Conservation (phyloP, 169 alveolate genomes). For the Plasmodium falciparum region DNA sequence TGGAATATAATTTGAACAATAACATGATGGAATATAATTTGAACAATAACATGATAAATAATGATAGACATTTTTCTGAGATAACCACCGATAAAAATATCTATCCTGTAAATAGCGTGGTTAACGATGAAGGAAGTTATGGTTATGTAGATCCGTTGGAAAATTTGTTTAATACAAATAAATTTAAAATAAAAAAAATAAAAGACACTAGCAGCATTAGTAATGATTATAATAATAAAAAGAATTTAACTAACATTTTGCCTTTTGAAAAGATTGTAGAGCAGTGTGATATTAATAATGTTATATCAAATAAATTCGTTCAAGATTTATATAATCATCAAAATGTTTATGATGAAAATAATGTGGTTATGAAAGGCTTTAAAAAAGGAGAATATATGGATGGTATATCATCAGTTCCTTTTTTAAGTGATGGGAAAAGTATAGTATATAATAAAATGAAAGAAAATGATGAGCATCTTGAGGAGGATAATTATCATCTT, state of each 20-base stretch:
- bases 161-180: constrained; percentile 15
- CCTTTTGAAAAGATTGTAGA: constrained; percentile 55
- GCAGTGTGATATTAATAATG: constrained; percentile 17
- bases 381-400: background rate
- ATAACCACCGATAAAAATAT: no score
- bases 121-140: background rate
- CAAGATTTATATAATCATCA: constrained; percentile 52
- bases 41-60: background rate
- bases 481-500: no score
- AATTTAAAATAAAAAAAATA: constrained; percentile 40
- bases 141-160: background rate
- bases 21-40: background rate
- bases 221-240: constrained; percentile 1
- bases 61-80: background rate
- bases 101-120: background rate
- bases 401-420: background rate
- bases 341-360: constrained; percentile 46
- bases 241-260: constrained; percentile 43
- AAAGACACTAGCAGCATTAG: constrained; percentile 35
- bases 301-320: constrained; percentile 15
- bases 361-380: background rate
- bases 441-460: no score
- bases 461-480: no score
- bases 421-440: no score
- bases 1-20: background rate